Percentiles rank a stretch among this genome's conserved stretches.
These are phyloP conservation scores for Grifola frondosa DNA, from an alignment of 1,284 basidiomycete genomes.

Conservation along the genomic window DNA sequence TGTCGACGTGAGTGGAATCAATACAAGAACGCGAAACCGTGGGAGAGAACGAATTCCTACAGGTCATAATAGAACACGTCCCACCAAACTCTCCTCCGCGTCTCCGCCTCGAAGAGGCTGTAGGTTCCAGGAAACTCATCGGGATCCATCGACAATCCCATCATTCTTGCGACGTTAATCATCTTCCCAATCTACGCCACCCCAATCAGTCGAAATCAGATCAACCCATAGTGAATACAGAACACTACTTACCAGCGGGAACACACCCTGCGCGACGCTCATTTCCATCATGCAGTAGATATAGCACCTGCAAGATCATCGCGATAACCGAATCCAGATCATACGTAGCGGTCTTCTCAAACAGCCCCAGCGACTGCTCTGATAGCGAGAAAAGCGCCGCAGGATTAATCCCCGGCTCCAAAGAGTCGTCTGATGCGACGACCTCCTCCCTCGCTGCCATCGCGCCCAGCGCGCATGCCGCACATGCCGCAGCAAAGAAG, in stretches of 20 bases:
- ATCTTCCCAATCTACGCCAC: constrained; percentile 65
- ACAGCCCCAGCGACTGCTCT: constrained; percentile 43
- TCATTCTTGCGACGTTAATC: constrained; percentile 60
- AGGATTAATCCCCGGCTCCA: constrained; percentile 25
- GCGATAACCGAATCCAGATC: constrained; percentile 54
- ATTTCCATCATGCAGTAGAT: constrained; percentile 50
- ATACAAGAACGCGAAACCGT: constrained; percentile 1
- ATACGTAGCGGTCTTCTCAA: constrained; percentile 41
- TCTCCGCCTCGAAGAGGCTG: constrained; percentile 53
- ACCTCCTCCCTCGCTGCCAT: constrained; percentile 33
- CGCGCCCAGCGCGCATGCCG: constrained; percentile 57
- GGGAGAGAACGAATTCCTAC: constrained; percentile 42
- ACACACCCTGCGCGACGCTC: constrained; percentile 41
- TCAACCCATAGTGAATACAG: constrained; percentile 3
- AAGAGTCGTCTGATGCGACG: constrained; percentile 12
- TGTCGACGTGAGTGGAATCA: constrained; percentile 28
- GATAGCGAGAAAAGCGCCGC: constrained; percentile 45
- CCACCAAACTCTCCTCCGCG: constrained; percentile 69
- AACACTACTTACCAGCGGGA: constrained; percentile 39
- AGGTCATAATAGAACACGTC: constrained; percentile 70
- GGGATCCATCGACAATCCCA: constrained; percentile 62
- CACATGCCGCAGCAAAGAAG: constrained; percentile 57
- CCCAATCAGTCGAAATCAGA: constrained; percentile 3
- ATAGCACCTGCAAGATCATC: constrained; percentile 54
- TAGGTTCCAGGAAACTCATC: constrained; percentile 49